A percentile compares a stretch with the other conserved stretches of the same genome.
phyloP scores from a whole-genome alignment of 1,284 basidiomycete species.

The Ganoderma lingzhi region DNA sequence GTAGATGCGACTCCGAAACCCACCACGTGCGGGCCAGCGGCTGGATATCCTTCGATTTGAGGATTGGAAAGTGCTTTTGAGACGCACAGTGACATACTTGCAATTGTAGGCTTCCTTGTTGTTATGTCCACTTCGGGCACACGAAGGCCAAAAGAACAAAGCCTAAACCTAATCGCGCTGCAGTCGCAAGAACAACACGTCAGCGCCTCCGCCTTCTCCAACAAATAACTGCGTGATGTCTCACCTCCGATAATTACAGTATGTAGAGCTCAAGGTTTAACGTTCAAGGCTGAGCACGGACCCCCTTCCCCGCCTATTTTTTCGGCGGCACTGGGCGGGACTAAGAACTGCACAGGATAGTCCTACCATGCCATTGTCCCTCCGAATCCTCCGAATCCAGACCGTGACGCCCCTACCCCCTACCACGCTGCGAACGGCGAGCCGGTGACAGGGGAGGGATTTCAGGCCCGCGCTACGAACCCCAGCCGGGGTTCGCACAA shows the following conservation, averaged over 20 bases:
- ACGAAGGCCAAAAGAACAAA: conserved; percentile 2
- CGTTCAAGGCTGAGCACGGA: not conserved
- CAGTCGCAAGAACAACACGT: not conserved
- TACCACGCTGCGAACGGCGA: not conserved
- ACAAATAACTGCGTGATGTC: not conserved
- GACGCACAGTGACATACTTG: not conserved
- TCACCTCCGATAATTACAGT: not conserved
- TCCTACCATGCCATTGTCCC: not conserved
- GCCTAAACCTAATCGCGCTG: not conserved
- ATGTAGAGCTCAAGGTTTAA: not conserved
- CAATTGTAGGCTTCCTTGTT: not conserved
- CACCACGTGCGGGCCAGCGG: not conserved
- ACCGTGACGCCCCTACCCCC: not conserved
- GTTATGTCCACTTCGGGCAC: not conserved
- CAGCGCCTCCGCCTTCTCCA: not conserved
- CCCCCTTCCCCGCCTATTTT: not conserved
- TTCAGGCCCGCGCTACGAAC: not conserved
- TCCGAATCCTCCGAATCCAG: not conserved
- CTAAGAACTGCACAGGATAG: not conserved
- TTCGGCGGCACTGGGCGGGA: not conserved
- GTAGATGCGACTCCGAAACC: not conserved
- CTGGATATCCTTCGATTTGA: not conserved
- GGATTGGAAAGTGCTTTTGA: not conserved
- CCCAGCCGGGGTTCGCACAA: not conserved
- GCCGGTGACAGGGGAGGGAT: not conserved